Evolutionary conservation across 2,329 filamentous ascomycete genomes (phyloP).

Genomic region (Penicillium brevicompactum): DNA sequence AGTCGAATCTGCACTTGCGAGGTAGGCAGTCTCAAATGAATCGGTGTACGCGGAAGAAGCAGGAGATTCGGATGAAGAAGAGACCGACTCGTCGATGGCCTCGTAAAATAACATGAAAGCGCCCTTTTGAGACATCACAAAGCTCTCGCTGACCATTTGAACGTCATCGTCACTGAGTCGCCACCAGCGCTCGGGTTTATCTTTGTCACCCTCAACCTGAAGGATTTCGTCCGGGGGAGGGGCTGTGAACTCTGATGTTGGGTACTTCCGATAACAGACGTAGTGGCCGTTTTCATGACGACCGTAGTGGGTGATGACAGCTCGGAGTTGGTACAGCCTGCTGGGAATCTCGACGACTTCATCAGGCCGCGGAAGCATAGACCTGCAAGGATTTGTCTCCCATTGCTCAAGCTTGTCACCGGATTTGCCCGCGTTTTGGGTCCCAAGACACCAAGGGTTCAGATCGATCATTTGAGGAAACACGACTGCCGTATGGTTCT

Average conservation of each 20-base stretch:
- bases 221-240: slow-evolving; percentile 34
- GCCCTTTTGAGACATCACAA: slow-evolving; percentile 73
- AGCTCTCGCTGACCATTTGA: slow-evolving; percentile 69
- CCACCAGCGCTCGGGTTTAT: slow-evolving; percentile 71
- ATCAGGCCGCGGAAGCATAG: slow-evolving; percentile 70
- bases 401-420: slow-evolving; percentile 63
- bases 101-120: slow-evolving; percentile 99
- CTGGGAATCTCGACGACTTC: slow-evolving; percentile 52
- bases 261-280: slow-evolving; percentile 80
- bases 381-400: slow-evolving; percentile 67
- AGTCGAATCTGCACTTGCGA: slow-evolving; percentile 18
- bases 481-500: slow-evolving; percentile 77
- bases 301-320: slow-evolving; percentile 86
- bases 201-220: slow-evolving; percentile 36
- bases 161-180: slow-evolving; percentile 88
- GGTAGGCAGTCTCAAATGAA: slow-evolving; percentile 14
- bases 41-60: slow-evolving; percentile 2
- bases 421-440: slow-evolving; percentile 32
- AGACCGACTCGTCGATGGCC: slow-evolving; percentile 53
- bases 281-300: slow-evolving; percentile 96
- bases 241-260: slow-evolving; percentile 40
- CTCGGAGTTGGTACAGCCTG: slow-evolving; percentile 71
- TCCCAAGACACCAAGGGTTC: slow-evolving; percentile 81
- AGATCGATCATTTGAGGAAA: slow-evolving; percentile 78
- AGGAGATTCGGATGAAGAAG: neutral